A percentile compares a stretch with the other conserved stretches of the same genome.
phyloP scores from a whole-genome alignment of 139 green algal species.

The Monoraphidium neglectum region DNA sequence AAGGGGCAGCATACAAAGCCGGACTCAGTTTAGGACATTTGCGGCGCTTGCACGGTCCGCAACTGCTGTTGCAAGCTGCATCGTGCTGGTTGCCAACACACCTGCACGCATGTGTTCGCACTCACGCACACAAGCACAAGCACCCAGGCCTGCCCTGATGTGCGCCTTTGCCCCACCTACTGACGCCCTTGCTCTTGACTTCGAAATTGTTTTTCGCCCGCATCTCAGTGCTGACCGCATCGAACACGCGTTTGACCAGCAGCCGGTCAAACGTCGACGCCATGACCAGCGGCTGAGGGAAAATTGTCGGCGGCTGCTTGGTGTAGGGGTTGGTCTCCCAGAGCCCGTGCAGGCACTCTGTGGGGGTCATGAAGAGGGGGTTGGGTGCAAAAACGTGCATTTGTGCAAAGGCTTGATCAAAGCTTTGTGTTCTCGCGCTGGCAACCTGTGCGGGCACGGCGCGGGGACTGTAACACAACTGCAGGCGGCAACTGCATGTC shows the following conservation, averaged over 20 bases:
- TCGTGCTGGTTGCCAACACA: too few relatives aligned
- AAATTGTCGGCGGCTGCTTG: constrained; percentile 10
- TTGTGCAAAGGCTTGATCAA: not conserved
- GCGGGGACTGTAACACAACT: not conserved
- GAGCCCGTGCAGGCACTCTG: constrained; percentile 29
- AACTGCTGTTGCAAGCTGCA: too few relatives aligned
- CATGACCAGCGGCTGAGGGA: constrained; percentile 28
- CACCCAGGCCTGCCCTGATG: too few relatives aligned
- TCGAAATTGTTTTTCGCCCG: too few relatives aligned
- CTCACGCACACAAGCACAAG: too few relatives aligned
- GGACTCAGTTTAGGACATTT: too few relatives aligned
- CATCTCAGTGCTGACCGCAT: too few relatives aligned
- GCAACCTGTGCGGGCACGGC: not conserved
- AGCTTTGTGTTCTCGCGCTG: not conserved
- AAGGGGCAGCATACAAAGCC: too few relatives aligned
- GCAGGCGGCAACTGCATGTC: not conserved
- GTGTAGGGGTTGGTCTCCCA: not conserved
- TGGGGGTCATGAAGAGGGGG: not conserved
- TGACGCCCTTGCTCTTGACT: too few relatives aligned
- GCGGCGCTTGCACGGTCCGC: too few relatives aligned
- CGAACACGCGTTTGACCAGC: not conserved
- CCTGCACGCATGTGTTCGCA: too few relatives aligned
- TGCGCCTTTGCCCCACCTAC: too few relatives aligned
- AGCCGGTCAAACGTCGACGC: constrained; percentile 9
- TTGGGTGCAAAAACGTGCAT: not conserved